Percentiles rank a stretch among this genome's conserved stretches.
Evolutionary conservation across 768 basidiomycete species (phyloP).

Genomic region (Coprinopsis marcescibilis): DNA sequence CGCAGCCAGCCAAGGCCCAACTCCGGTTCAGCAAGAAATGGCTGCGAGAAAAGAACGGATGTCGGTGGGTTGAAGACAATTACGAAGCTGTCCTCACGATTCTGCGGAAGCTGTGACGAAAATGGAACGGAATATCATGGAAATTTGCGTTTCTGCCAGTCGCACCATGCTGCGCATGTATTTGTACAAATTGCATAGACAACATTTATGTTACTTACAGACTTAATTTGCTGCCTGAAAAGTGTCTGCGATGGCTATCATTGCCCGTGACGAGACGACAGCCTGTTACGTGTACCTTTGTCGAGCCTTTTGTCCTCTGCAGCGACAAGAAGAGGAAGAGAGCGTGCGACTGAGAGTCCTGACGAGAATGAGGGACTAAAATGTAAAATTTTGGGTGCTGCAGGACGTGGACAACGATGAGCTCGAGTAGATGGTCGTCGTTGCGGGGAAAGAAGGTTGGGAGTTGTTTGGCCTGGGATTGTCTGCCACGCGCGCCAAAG

Average conservation of each 20-base stretch:
- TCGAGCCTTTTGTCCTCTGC: too few species aligned
- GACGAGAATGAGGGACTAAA: neutral
- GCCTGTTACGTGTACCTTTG: too few species aligned
- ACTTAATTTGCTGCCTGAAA: too few species aligned
- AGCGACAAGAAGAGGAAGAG: neutral
- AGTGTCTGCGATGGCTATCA: too few species aligned
- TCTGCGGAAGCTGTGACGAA: neutral
- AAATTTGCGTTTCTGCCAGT: too few species aligned
- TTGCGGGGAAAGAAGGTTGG: constrained; percentile 20
- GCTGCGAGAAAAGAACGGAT: neutral
- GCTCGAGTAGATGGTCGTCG: constrained; percentile 14
- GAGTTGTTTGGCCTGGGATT: constrained; percentile 22
- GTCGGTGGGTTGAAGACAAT: neutral
- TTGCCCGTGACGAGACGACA: too few species aligned
- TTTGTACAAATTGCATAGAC: too few species aligned
- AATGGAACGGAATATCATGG: neutral
- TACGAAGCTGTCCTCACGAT: neutral
- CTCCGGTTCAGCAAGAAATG: neutral
- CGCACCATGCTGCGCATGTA: too few species aligned
- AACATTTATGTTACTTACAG: too few species aligned
- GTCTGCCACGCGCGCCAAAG: constrained; percentile 24
- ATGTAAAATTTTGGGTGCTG: neutral
- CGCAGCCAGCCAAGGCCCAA: too few species aligned
- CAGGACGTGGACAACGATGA: neutral
- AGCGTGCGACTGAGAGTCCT: neutral